A percentile compares a stretch with the other conserved stretches of the same genome.
Evolutionary conservation across 495 filamentous ascomycete genomes (phyloP).

Genomic region (Penicillium cataractarum): DNA sequence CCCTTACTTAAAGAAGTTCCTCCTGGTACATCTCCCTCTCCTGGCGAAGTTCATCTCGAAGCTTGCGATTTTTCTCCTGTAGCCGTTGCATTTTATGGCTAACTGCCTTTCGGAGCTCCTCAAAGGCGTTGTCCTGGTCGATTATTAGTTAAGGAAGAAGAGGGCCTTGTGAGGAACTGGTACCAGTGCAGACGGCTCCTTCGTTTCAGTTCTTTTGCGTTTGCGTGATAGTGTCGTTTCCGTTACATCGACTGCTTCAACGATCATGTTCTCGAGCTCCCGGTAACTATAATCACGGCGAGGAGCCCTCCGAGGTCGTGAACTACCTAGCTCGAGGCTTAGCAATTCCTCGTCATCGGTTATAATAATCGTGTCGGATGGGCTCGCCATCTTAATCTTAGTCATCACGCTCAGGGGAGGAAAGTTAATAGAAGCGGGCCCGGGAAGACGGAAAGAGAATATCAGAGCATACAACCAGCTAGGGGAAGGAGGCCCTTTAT

Average conservation of each 20-base stretch:
- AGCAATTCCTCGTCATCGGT: background rate
- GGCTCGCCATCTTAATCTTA: background rate
- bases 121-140: conserved; percentile 4
- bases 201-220: conserved; percentile 12
- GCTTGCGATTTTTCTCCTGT: conserved; percentile 13
- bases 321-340: background rate
- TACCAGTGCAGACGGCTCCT: conserved; percentile 12
- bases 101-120: conserved; percentile 3
- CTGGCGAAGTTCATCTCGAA: conserved; percentile 14
- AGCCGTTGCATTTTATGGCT: conserved; percentile 6
- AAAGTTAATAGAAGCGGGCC: background rate
- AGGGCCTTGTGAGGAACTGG: conserved; percentile 4
- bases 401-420: background rate
- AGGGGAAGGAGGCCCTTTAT: conserved; percentile 13
- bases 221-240: conserved; percentile 10
- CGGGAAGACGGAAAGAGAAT: conserved; percentile 13
- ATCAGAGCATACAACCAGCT: conserved; percentile 11
- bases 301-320: background rate
- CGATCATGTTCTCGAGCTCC: background rate
- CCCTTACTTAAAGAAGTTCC: background rate
- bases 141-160: conserved; percentile 8
- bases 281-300: background rate
- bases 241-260: background rate
- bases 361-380: background rate
- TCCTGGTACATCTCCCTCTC: conserved; percentile 17